These are phyloP conservation scores for Verticillium dahliae DNA, from an alignment of 2,329 filamentous ascomycete species.

Conservation along the genomic window DNA sequence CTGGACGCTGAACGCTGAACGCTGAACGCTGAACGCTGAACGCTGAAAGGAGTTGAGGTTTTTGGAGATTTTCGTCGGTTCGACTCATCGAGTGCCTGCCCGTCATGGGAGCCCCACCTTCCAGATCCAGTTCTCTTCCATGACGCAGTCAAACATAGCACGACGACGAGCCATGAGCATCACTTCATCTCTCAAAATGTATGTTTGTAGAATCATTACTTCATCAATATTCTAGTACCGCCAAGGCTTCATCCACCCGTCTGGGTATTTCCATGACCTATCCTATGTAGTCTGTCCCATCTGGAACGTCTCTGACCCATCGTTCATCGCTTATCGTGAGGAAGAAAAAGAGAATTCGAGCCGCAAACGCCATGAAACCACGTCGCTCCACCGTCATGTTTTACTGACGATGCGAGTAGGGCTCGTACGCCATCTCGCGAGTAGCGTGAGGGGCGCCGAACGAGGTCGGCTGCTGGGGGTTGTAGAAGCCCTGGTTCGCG, in stretches of 20 bases:
- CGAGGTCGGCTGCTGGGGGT: constrained; percentile 24
- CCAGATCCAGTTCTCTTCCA: neutral
- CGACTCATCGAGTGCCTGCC: neutral
- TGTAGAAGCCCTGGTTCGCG: constrained; percentile 30
- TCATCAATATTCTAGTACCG: neutral
- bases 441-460: constrained; percentile 30
- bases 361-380: neutral
- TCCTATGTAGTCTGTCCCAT: neutral
- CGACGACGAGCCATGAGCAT: neutral
- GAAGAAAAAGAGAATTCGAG: neutral
- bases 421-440: constrained; percentile 55
- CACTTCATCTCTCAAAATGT: neutral
- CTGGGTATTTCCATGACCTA: neutral
- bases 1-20: neutral
- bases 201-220: neutral
- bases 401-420: constrained; percentile 53
- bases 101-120: neutral
- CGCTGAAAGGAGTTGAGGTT: neutral
- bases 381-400: neutral
- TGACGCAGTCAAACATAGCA: too few relatives aligned
- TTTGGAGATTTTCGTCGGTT: neutral
- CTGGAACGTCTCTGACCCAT: neutral
- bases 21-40: too few relatives aligned
- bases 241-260: neutral
- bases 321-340: neutral